phyloP scores from a whole-genome alignment of 208 protist genomes.

The Acanthamoeba healyi region DNA sequence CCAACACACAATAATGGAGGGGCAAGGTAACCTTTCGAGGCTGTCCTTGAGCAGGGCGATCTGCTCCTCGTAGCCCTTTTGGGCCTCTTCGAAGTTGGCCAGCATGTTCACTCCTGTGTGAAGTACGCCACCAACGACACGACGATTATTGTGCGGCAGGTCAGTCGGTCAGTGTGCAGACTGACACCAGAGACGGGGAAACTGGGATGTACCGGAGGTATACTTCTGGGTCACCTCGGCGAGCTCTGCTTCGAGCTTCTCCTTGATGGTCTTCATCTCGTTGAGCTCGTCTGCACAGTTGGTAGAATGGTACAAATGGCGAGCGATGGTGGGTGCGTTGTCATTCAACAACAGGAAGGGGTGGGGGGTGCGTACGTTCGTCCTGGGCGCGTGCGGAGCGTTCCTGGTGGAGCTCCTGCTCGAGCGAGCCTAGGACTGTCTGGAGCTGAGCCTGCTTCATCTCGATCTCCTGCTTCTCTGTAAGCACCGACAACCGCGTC shows the following conservation, averaged over 20 bases:
- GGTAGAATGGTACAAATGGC: background rate
- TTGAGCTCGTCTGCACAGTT: background rate
- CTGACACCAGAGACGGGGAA: too few relatives aligned
- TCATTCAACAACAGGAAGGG: too few relatives aligned
- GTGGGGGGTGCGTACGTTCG: background rate
- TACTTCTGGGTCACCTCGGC: constrained; percentile 53
- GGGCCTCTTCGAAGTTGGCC: constrained; percentile 14
- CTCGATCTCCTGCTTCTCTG: constrained; percentile 33
- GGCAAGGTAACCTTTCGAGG: background rate
- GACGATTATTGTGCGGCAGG: background rate
- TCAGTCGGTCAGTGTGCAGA: too few relatives aligned
- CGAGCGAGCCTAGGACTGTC: background rate
- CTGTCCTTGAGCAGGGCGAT: constrained; percentile 44
- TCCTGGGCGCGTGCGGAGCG: background rate
- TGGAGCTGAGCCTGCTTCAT: background rate
- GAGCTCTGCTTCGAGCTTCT: constrained; percentile 1
- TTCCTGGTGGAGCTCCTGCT: constrained; percentile 42
- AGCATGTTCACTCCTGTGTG: constrained; percentile 2
- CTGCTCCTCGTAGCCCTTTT: constrained; percentile 67
- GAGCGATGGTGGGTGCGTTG: too few relatives aligned
- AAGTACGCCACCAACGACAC: too few relatives aligned
- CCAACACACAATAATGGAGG: background rate
- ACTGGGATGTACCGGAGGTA: background rate
- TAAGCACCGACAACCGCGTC: constrained; percentile 8
- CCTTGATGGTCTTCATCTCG: background rate